Percentiles rank a stretch among this genome's conserved stretches.
Conservation (phyloP, 2,329 filamentous ascomycete species). For the Fusarium acutatum region DNA sequence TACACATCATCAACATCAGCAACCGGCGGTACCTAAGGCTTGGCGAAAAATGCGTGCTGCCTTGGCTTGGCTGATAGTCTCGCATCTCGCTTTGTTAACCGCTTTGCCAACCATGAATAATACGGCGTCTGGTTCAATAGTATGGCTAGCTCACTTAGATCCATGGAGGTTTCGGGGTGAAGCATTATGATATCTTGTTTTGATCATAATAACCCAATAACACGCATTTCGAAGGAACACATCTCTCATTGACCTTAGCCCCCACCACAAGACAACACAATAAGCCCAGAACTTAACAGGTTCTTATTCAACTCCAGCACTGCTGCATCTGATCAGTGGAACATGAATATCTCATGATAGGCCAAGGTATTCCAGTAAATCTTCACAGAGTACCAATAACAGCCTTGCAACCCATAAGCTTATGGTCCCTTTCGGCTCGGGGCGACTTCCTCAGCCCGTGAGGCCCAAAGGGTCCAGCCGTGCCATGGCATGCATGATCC, state of each 20-base stretch:
- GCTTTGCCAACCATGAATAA: background rate
- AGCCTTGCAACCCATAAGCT: constrained; percentile 2
- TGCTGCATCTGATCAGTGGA: background rate
- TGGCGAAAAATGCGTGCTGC: constrained; percentile 1
- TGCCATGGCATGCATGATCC: constrained; percentile 10
- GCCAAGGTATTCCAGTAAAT: background rate
- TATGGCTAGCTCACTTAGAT: background rate
- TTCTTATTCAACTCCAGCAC: background rate
- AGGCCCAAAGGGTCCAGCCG: background rate
- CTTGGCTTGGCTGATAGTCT: background rate
- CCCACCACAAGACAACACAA: constrained; percentile 2
- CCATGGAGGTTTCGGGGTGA: background rate
- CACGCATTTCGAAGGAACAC: background rate
- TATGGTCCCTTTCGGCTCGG: constrained; percentile 26
- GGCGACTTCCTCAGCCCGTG: constrained; percentile 5
- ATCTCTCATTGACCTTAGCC: background rate
- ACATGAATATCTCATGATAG: constrained; percentile 5
- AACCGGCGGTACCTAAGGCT: constrained; percentile 9
- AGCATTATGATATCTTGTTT: background rate
- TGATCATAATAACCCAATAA: background rate
- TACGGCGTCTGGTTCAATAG: background rate
- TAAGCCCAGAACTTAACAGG: background rate
- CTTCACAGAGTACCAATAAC: background rate
- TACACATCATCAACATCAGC: constrained; percentile 6
- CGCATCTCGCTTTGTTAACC: background rate